Percentiles rank a stretch among this genome's conserved stretches.
These are phyloP conservation scores for Candida andamanensis DNA, from an alignment of 805 yeast species.

Conservation along the genomic window DNA sequence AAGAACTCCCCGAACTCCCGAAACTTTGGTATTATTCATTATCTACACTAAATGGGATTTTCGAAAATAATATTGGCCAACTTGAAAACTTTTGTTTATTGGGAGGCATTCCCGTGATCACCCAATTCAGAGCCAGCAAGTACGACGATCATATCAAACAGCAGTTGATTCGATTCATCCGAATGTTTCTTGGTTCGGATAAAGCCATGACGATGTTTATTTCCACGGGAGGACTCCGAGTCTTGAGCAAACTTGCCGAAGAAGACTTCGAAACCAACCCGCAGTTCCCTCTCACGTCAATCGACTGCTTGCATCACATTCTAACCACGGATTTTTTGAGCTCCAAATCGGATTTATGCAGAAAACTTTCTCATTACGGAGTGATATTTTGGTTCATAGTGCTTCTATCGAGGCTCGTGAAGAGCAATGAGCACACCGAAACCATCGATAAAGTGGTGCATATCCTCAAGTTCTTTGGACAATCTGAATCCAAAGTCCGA, in stretches of 20 bases:
- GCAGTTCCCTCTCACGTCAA: conserved; percentile 31
- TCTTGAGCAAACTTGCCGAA: conserved; percentile 41
- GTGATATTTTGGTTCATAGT: conserved; percentile 41
- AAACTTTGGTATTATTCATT: conserved; percentile 35
- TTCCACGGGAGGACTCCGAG: conserved; percentile 42
- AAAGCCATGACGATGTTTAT: conserved; percentile 36
- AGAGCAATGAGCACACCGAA: conserved; percentile 2
- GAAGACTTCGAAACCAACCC: conserved; percentile 40
- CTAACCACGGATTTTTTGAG: conserved; percentile 31
- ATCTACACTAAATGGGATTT: conserved; percentile 29
- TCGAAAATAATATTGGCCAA: conserved; percentile 23
- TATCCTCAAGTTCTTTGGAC: conserved; percentile 39
- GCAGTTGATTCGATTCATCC: conserved; percentile 34
- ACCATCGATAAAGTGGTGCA: conserved; percentile 28
- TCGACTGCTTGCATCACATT: conserved; percentile 31
- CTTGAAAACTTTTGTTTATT: conserved; percentile 39
- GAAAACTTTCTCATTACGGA: conserved; percentile 39
- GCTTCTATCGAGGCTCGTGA: conserved; percentile 26
- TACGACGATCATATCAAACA: conserved; percentile 26
- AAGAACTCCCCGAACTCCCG: conserved; percentile 27
- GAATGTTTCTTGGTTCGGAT: conserved; percentile 28
- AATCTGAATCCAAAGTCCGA: conserved; percentile 43
- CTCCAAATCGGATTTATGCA: conserved; percentile 38
- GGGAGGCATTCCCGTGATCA: conserved; percentile 40
- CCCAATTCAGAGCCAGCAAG: conserved; percentile 29